Evolutionary conservation across 1,284 basidiomycete species (phyloP).

Genomic region (Golubevia sp.): DNA sequence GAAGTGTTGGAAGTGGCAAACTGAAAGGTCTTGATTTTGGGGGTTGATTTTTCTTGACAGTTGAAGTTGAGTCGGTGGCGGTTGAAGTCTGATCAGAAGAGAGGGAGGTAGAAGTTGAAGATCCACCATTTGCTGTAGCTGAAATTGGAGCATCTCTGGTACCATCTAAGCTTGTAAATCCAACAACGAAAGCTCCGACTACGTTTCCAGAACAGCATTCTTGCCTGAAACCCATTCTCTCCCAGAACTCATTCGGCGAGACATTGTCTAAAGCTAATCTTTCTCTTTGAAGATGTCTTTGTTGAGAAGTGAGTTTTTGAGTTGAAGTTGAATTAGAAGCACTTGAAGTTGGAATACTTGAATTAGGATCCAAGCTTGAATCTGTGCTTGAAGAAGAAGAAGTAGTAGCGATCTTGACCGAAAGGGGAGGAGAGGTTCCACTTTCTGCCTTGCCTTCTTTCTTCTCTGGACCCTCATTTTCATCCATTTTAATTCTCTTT

Average conservation of each 20-base stretch:
- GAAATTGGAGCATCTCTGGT: no score
- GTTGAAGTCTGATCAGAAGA: no score
- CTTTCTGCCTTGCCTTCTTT: not conserved
- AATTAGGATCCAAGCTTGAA: not conserved
- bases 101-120: no score
- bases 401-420: no score
- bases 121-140: no score
- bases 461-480: not conserved
- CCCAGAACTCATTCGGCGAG: conserved; percentile 51
- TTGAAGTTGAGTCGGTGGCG: no score
- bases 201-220: conserved; percentile 57
- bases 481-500: not conserved
- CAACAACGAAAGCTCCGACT: conserved; percentile 48
- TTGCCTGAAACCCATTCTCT: conserved; percentile 55
- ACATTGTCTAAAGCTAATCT: conserved; percentile 41
- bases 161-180: conserved; percentile 14
- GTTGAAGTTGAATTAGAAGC: conserved; percentile 1
- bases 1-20: conserved; percentile 33
- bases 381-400: no score
- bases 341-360: not conserved
- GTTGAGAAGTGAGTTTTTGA: conserved; percentile 13
- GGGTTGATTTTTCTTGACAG: no score
- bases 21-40: conserved; percentile 20
- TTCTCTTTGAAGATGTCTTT: conserved; percentile 31
- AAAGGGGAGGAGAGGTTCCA: no score